Percentiles rank a stretch among this genome's conserved stretches.
Conservation (phyloP, 2,329 filamentous ascomycete species). For the Pseudogymnoascus pannorum region DNA sequence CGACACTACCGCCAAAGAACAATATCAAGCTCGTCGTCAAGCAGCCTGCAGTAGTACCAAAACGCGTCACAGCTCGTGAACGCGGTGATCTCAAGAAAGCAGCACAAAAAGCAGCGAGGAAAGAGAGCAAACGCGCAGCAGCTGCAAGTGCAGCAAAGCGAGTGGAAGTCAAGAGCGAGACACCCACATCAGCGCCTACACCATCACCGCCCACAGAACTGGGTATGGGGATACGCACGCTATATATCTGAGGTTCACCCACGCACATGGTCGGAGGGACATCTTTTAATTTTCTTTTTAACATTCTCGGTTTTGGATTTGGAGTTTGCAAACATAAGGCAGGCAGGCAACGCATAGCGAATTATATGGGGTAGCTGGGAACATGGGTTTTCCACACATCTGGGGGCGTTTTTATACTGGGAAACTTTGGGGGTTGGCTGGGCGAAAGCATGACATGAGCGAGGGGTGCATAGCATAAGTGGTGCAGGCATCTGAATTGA, state of each 20-base stretch:
- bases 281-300: neutral
- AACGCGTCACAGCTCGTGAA: constrained; percentile 18
- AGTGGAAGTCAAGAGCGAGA: neutral
- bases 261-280: neutral
- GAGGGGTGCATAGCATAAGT: neutral
- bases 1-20: neutral
- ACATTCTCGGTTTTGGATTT: constrained; percentile 3
- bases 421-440: neutral
- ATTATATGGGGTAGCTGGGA: neutral
- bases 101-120: constrained; percentile 18
- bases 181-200: neutral
- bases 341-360: neutral
- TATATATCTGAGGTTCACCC: constrained; percentile 11
- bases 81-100: constrained; percentile 18
- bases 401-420: neutral
- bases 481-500: neutral
- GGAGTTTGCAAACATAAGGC: neutral
- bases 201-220: constrained; percentile 3
- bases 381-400: neutral
- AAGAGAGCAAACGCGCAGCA: constrained; percentile 16
- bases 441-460: neutral
- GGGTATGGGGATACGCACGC: constrained; percentile 6
- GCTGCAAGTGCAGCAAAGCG: neutral
- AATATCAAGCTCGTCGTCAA: constrained; percentile 10
- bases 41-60: neutral